Conservation (phyloP, 1,284 basidiomycete genomes). For the Naganishia sp. region DNA sequence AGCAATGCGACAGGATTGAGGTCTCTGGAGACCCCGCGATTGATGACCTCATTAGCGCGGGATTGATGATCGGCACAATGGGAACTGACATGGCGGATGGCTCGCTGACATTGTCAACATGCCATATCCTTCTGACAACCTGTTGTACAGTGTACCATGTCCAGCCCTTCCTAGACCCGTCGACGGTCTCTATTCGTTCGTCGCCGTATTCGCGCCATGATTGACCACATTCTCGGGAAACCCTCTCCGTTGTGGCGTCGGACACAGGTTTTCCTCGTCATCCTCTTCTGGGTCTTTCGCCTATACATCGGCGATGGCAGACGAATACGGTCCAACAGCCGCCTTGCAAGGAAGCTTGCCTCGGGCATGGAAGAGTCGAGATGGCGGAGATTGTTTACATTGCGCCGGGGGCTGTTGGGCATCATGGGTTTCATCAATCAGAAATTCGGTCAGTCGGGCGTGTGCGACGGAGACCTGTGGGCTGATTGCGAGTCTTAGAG, state of each 20-base stretch:
- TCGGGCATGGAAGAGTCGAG: conserved; percentile 29
- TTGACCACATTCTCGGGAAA: conserved; percentile 77
- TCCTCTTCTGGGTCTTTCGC: conserved; percentile 85
- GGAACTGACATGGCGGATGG: too few relatives aligned
- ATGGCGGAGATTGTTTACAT: conserved; percentile 40
- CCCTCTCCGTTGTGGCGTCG: conserved; percentile 76
- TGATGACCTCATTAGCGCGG: too few relatives aligned
- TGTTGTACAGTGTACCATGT: too few relatives aligned
- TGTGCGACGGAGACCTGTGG: neutral
- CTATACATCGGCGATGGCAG: conserved; percentile 67
- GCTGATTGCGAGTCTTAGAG: conserved; percentile 55
- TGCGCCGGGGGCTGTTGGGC: conserved; percentile 37
- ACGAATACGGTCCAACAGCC: conserved; percentile 14
- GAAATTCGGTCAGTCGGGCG: conserved; percentile 44
- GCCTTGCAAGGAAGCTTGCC: conserved; percentile 14
- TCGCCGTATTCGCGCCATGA: conserved; percentile 59
- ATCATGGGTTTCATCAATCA: conserved; percentile 49
- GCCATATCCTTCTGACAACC: too few relatives aligned
- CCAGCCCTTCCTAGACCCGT: too few relatives aligned
- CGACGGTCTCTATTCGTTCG: neutral
- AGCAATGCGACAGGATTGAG: too few relatives aligned
- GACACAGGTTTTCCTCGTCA: conserved; percentile 76
- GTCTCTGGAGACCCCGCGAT: too few relatives aligned
- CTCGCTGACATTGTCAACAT: too few relatives aligned
- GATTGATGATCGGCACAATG: too few relatives aligned